Evolutionary conservation across 2,329 filamentous ascomycete genomes (phyloP).

Genomic region (Pseudogymnoascus sp.): DNA sequence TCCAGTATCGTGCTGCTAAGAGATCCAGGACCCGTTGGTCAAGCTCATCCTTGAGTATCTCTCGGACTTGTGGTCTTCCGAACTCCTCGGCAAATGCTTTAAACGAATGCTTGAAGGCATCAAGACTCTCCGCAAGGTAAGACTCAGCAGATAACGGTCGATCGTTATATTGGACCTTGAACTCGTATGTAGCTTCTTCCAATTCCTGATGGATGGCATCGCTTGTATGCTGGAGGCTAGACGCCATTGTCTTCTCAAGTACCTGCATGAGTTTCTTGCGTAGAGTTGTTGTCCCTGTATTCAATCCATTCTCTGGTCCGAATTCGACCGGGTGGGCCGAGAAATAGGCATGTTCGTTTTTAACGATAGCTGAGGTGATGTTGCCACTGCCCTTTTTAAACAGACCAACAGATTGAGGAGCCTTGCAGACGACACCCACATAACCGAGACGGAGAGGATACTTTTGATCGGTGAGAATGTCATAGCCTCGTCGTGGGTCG

Average conservation of each 20-base stretch:
- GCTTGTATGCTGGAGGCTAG: slow-evolving; percentile 78
- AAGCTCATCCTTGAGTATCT: slow-evolving; percentile 82
- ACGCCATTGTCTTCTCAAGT: slow-evolving; percentile 93
- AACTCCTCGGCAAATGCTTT: slow-evolving; percentile 88
- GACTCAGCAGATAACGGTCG: slow-evolving; percentile 89
- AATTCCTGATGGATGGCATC: slow-evolving; percentile 92
- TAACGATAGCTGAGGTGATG: slow-evolving; percentile 70
- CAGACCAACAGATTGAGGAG: slow-evolving; percentile 52
- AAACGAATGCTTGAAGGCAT: slow-evolving; percentile 96
- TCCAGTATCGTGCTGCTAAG: slow-evolving; percentile 92
- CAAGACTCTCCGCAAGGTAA: slow-evolving; percentile 88
- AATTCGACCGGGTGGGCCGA: slow-evolving; percentile 75
- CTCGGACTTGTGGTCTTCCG: slow-evolving; percentile 79
- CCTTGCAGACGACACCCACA: slow-evolving; percentile 87
- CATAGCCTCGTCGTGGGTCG: slow-evolving; percentile 68
- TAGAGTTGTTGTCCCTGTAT: slow-evolving; percentile 75
- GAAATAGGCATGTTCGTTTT: slow-evolving; percentile 85
- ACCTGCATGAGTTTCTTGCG: slow-evolving; percentile 97
- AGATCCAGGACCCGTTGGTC: slow-evolving; percentile 93
- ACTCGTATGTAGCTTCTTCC: slow-evolving; percentile 95
- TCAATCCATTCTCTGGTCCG: slow-evolving; percentile 62
- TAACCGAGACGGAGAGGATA: slow-evolving; percentile 94
- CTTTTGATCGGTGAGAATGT: slow-evolving; percentile 78
- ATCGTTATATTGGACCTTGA: slow-evolving; percentile 99
- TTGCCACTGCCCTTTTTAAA: slow-evolving; percentile 80